Base-by-base conservation (phyloP, 768 basidiomycete genomes). In the Rhizopogon vinicolor region DNA sequence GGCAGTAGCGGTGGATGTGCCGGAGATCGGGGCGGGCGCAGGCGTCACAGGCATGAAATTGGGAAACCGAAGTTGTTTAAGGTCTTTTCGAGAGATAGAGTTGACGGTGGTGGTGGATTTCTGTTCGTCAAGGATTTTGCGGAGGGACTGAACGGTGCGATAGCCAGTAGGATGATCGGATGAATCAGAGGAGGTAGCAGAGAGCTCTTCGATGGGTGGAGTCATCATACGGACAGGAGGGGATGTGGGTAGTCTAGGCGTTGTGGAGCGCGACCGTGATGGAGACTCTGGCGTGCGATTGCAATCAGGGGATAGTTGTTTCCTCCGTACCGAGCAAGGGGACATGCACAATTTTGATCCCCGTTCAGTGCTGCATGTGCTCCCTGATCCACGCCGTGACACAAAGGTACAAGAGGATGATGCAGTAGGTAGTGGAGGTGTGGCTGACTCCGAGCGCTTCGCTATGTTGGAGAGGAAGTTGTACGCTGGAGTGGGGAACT, bases 1-100 rank as follows among this genome's bases (percentile, higher is more conserved):
- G 1, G 89, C 90, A 2, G 90, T 92, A 1, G 90, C 85, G 5
- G 75, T 87, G 3, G 86, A 88, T 4, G 86, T 86, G n/a, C 80
- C 77, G 6, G 86, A 74, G 1, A 68, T 64, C 9, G 82, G 81
- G 9, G 76, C 74, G 1, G 87, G 84, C 3, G 81, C 78, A 3
- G 70, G 71, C 44, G 65, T 78, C 55, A 67, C 63, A 29, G 53
- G 81, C 72, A 37, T 76, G 74, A 64, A 64, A 41, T 57, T 44
- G 37, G 62, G 65, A 18, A 63, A 25, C 33, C 66, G 65, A 35
- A 19, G 39, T 16, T 48, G n/a, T 43, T 55, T 65, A 14, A 37
- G 16, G 40, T 52, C 37, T 41, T 60, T 65, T 10, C 51, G 57
- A n/a, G 35, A 49, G 22, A 61, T 7, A 16, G 60, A 50, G 37